phyloP scores from a whole-genome alignment of 192 early-diverging fungal genomes.

The Backusella parvicylindrica region DNA sequence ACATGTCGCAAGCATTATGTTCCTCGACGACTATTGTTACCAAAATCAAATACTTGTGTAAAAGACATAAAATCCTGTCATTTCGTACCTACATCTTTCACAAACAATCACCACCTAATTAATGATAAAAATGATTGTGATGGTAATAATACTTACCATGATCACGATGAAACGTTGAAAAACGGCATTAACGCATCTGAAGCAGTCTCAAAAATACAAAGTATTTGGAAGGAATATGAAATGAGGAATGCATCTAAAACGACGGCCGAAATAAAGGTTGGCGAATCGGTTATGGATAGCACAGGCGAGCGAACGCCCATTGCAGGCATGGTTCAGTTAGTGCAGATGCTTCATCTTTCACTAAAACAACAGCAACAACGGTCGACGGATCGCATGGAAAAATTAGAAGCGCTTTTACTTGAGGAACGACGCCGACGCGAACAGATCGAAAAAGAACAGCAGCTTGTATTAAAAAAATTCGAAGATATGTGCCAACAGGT shows the following conservation, averaged over 20 bases:
- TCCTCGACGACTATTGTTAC: neutral
- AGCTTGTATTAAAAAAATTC: conserved; percentile 1
- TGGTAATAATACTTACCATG: neutral
- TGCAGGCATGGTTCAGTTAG: conserved; percentile 15
- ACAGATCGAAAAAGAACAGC: conserved; percentile 1
- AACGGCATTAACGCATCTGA: neutral
- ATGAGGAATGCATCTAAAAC: neutral
- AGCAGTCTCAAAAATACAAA: conserved; percentile 3
- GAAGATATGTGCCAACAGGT: neutral
- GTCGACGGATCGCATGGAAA: conserved; percentile 3
- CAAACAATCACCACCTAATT: neutral
- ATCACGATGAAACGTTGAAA: neutral
- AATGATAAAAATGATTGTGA: neutral
- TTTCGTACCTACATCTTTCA: neutral
- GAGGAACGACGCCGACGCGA: conserved; percentile 9
- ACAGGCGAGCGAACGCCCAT: conserved; percentile 6
- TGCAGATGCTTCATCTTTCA: conserved; percentile 18
- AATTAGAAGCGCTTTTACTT: conserved; percentile 8
- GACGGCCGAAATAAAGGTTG: neutral
- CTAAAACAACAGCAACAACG: conserved; percentile 15
- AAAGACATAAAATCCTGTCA: neutral
- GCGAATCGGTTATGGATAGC: neutral
- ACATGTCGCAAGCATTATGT: conserved; percentile 12
- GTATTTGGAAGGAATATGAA: conserved; percentile 11
- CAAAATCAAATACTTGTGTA: neutral